Conservation (phyloP, 805 yeast species). For the Debaryomyces tyrocola region DNA sequence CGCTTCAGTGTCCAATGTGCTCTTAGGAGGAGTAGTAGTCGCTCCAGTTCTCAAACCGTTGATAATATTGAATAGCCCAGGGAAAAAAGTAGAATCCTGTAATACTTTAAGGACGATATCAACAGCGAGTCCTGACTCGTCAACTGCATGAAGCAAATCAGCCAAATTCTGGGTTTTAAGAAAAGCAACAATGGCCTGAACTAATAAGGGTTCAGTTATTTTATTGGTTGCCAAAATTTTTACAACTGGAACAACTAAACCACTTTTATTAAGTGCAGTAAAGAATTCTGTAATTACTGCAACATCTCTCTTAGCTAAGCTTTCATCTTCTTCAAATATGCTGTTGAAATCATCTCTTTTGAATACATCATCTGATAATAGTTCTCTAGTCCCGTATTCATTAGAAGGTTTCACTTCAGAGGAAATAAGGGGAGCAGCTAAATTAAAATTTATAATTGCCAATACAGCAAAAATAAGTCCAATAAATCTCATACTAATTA, state of each 20-base stretch:
- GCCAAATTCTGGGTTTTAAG: constrained; percentile 20
- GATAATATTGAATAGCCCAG: constrained; percentile 15
- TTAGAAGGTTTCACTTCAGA: background rate
- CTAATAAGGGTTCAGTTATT: constrained; percentile 25
- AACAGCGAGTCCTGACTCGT: constrained; percentile 24
- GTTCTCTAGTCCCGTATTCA: background rate
- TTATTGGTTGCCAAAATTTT: constrained; percentile 20
- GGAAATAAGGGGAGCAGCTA: background rate
- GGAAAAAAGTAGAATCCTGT: constrained; percentile 14
- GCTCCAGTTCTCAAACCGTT: constrained; percentile 15
- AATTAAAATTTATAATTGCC: background rate
- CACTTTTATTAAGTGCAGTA: constrained; percentile 18
- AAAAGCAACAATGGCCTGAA: constrained; percentile 21
- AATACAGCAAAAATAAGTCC: background rate
- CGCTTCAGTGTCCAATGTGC: constrained; percentile 6
- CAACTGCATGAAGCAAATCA: constrained; percentile 21
- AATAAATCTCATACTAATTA: background rate
- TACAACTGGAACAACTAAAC: constrained; percentile 19
- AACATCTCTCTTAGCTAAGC: constrained; percentile 7
- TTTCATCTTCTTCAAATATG: background rate
- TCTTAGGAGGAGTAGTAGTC: constrained; percentile 9
- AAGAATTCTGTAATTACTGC: constrained; percentile 23
- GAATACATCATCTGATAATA: background rate
- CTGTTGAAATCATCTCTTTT: background rate
- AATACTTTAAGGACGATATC: constrained; percentile 21